Evolutionary conservation across 2,329 filamentous ascomycete genomes (phyloP).

Genomic region (Helotiales sp.): DNA sequence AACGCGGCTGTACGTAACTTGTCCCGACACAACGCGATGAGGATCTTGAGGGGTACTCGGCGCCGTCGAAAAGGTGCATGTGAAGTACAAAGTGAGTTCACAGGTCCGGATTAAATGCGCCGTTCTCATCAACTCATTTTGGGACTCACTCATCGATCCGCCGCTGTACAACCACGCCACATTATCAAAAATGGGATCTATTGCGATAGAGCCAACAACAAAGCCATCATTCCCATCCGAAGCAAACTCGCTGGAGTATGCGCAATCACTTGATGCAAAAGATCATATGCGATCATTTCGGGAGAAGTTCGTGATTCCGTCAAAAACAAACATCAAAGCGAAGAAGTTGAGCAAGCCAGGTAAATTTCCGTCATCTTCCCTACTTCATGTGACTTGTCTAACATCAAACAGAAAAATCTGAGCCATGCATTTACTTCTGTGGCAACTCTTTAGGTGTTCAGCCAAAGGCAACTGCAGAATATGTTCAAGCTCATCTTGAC

Average conservation of each 20-base stretch:
- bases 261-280: slow-evolving; percentile 55
- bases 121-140: neutral
- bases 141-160: neutral
- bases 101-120: neutral
- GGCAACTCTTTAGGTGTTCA: slow-evolving; percentile 89
- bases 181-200: slow-evolving; percentile 28
- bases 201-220: slow-evolving; percentile 19
- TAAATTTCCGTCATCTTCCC: slow-evolving; percentile 17
- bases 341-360: slow-evolving; percentile 50
- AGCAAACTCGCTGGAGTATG: slow-evolving; percentile 49
- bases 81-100: slow-evolving; percentile 20
- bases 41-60: neutral
- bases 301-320: slow-evolving; percentile 75
- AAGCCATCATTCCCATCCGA: slow-evolving; percentile 48
- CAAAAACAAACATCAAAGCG: slow-evolving; percentile 68
- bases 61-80: neutral
- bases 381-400: slow-evolving; percentile 17
- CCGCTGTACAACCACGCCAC: slow-evolving; percentile 1
- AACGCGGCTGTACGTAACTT: slow-evolving; percentile 9
- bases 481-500: slow-evolving; percentile 71
- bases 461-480: slow-evolving; percentile 64
- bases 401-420: slow-evolving; percentile 24
- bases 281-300: slow-evolving; percentile 63
- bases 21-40: slow-evolving; percentile 14
- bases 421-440: slow-evolving; percentile 74